Evolutionary conservation across 2,329 filamentous ascomycete species (phyloP).

Genomic region (Claviceps sp.): DNA sequence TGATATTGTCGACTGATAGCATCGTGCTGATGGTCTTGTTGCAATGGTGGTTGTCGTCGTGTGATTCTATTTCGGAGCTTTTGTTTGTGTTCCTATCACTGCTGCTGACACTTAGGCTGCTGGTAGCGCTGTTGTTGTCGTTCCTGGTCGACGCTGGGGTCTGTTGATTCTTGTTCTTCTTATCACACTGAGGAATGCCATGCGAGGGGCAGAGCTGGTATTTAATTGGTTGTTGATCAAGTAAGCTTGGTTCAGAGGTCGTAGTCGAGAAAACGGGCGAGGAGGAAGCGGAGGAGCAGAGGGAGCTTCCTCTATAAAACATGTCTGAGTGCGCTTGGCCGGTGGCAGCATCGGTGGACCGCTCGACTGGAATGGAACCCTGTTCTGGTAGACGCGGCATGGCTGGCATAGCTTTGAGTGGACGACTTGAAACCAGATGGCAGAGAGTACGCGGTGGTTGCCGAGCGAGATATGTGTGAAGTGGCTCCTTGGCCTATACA

Average conservation of each 20-base stretch:
- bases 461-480: background rate
- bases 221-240: slow-evolving; percentile 4
- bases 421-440: background rate
- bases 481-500: background rate
- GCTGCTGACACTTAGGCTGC: slow-evolving; percentile 1
- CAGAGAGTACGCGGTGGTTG: background rate
- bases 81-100: background rate
- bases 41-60: slow-evolving; percentile 8
- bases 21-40: slow-evolving; percentile 13
- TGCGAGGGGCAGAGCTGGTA: background rate
- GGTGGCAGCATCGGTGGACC: background rate
- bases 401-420: slow-evolving; percentile 2
- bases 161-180: background rate
- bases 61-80: background rate
- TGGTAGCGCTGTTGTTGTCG: background rate
- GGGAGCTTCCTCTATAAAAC: slow-evolving; percentile 12
- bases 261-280: background rate
- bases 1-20: slow-evolving; percentile 14
- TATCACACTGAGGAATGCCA: background rate
- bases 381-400: slow-evolving; percentile 9
- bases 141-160: slow-evolving; percentile 3
- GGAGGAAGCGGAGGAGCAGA: slow-evolving; percentile 7
- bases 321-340: background rate
- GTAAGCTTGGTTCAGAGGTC: background rate
- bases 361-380: slow-evolving; percentile 10